Evolutionary conservation across 441 rosid species (phyloP).

Genomic region (Erodium moschatum): DNA sequence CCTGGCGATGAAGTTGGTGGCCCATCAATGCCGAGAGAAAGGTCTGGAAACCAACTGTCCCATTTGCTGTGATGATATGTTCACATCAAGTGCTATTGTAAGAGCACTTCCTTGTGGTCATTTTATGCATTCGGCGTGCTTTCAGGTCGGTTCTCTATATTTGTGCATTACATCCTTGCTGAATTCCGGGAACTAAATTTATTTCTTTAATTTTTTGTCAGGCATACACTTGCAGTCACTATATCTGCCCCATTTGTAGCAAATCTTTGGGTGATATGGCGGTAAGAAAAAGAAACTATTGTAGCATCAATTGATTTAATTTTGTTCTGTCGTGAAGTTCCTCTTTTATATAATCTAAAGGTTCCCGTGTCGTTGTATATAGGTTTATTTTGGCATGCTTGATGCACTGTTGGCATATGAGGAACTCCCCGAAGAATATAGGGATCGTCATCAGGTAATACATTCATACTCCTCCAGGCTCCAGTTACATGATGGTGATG

Average conservation of each 20-base stretch:
- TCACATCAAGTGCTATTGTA: slow-evolving; percentile 59
- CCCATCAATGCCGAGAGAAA: slow-evolving; percentile 67
- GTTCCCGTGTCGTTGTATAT: slow-evolving; percentile 10
- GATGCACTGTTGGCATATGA: slow-evolving; percentile 64
- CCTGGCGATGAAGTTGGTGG: slow-evolving; percentile 50
- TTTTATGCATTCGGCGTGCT: slow-evolving; percentile 75
- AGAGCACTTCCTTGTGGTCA: slow-evolving; percentile 76
- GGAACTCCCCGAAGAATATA: slow-evolving; percentile 64
- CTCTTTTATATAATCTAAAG: too few relatives aligned
- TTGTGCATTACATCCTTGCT: not conserved
- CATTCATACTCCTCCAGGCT: not conserved
- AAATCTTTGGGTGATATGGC: slow-evolving; percentile 81
- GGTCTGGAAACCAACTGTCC: slow-evolving; percentile 73
- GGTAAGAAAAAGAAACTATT: slow-evolving; percentile 31
- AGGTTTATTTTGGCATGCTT: slow-evolving; percentile 83
- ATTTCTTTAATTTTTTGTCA: slow-evolving; percentile 18
- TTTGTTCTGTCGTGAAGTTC: too few relatives aligned
- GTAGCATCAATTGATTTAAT: not conserved
- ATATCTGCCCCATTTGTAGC: slow-evolving; percentile 69
- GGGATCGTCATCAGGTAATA: slow-evolving; percentile 59
- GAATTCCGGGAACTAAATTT: not conserved
- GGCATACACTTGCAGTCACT: slow-evolving; percentile 78
- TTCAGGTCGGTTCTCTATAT: slow-evolving; percentile 41
- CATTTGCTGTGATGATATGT: slow-evolving; percentile 60
- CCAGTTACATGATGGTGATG: not conserved